Conservation (phyloP, 2,329 filamentous ascomycete genomes). For the Xylariaceae sp. region DNA sequence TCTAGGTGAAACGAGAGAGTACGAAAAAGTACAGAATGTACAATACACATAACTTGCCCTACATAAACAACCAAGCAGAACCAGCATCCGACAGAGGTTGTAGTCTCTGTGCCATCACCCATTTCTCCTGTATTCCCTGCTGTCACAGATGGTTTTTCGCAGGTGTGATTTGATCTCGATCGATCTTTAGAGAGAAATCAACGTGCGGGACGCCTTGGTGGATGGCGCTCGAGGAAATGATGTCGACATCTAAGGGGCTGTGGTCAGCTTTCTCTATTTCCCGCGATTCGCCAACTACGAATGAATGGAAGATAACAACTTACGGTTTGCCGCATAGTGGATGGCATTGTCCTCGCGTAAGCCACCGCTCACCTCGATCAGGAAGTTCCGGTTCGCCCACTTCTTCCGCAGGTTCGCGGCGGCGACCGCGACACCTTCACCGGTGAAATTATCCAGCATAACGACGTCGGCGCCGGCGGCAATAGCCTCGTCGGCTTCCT, state of each 20-base stretch:
- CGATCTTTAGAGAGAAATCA: slow-evolving; percentile 93
- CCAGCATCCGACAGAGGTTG: too few relatives aligned
- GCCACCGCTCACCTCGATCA: slow-evolving; percentile 91
- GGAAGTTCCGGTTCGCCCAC: slow-evolving; percentile 67
- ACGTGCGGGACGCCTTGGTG: slow-evolving; percentile 92
- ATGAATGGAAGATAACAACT: slow-evolving; percentile 30
- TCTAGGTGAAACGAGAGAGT: too few relatives aligned
- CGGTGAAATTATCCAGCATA: slow-evolving; percentile 94
- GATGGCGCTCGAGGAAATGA: slow-evolving; percentile 93
- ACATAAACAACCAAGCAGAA: too few relatives aligned
- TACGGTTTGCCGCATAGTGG: slow-evolving; percentile 70
- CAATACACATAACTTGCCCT: too few relatives aligned
- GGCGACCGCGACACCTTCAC: slow-evolving; percentile 69
- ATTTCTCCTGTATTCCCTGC: too few relatives aligned
- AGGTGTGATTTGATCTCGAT: slow-evolving; percentile 32
- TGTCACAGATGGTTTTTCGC: too few relatives aligned
- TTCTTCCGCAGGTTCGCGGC: slow-evolving; percentile 71
- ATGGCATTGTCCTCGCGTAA: slow-evolving; percentile 79
- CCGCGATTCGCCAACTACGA: slow-evolving; percentile 18
- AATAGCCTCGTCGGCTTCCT: slow-evolving; percentile 87
- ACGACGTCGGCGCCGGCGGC: slow-evolving; percentile 87
- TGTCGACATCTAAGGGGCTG: slow-evolving; percentile 66
- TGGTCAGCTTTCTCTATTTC: background rate
- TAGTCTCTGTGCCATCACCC: too few relatives aligned
- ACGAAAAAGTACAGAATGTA: too few relatives aligned